A percentile compares a stretch with the other conserved stretches of the same genome.
phyloP scores from a whole-genome alignment of 2,329 filamentous ascomycete genomes.

The Phaeosphaeria sp. region DNA sequence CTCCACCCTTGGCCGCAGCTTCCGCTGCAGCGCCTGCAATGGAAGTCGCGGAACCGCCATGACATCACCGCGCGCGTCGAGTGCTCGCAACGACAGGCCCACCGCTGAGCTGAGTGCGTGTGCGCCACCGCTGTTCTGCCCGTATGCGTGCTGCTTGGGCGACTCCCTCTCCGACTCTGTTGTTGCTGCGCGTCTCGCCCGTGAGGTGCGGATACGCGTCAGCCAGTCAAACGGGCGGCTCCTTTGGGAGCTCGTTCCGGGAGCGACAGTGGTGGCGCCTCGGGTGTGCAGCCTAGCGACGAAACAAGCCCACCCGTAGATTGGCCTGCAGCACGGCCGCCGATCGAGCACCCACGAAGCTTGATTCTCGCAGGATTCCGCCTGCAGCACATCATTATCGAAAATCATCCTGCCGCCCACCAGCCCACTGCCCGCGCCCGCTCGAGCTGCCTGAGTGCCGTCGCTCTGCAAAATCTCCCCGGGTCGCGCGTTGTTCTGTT shows the following conservation, averaged over 20 bases:
- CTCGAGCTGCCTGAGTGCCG: background rate
- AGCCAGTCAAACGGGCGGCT: background rate
- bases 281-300: background rate
- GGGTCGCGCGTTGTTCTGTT: background rate
- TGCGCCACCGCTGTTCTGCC: no score
- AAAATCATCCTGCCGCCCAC: background rate
- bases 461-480: background rate
- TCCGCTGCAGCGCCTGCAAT: background rate
- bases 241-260: background rate
- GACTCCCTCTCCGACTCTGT: background rate
- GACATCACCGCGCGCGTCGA: background rate
- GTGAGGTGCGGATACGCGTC: conserved; percentile 1
- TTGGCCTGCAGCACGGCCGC: background rate
- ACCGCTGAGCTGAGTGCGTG: no score
- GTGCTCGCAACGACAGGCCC: background rate
- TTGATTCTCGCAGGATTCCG: conserved; percentile 4
- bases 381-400: background rate
- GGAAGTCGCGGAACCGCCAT: background rate
- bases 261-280: conserved; percentile 2
- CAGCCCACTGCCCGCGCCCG: background rate
- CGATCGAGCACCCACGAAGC: background rate
- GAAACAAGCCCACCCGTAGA: background rate
- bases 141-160: background rate
- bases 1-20: background rate
- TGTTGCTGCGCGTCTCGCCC: background rate